These are phyloP conservation scores for Discostella pseudostelligera DNA, from an alignment of 108 stramenopile species.

Conservation along the genomic window DNA sequence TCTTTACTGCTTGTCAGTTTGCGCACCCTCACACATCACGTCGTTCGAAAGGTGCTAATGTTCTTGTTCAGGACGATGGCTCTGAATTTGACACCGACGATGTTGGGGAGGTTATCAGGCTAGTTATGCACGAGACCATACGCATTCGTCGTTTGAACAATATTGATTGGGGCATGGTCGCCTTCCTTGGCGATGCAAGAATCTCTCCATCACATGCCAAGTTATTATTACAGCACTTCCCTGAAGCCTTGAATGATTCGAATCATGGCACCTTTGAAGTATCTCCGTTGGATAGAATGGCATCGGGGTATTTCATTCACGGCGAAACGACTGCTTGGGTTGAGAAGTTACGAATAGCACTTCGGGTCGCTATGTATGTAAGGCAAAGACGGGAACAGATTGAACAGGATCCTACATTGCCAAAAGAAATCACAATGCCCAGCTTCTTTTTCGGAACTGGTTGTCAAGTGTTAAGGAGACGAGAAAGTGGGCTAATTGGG, in stretches of 20 bases:
- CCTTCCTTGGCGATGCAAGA: slow-evolving; percentile 48
- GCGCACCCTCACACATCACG: slow-evolving; percentile 40
- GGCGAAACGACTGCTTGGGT: slow-evolving; percentile 46
- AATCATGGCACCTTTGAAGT: slow-evolving; percentile 47
- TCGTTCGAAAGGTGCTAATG: background rate
- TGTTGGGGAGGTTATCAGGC: slow-evolving; percentile 40
- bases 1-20: slow-evolving; percentile 53
- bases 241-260: slow-evolving; percentile 43
- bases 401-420: background rate
- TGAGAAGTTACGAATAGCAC: slow-evolving; percentile 45
- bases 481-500: slow-evolving; percentile 10
- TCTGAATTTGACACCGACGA: slow-evolving; percentile 28
- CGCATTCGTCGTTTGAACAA: slow-evolving; percentile 27
- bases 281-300: slow-evolving; percentile 52
- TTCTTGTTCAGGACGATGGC: slow-evolving; percentile 9
- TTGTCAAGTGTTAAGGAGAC: slow-evolving; percentile 15
- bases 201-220: slow-evolving; percentile 45
- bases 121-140: slow-evolving; percentile 46
- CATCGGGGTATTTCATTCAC: slow-evolving; percentile 46
- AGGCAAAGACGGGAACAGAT: slow-evolving; percentile 20
- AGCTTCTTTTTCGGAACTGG: slow-evolving; percentile 21
- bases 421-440: slow-evolving; percentile 20
- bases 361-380: slow-evolving; percentile 32
- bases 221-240: slow-evolving; percentile 28
- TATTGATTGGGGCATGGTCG: slow-evolving; percentile 53